A percentile compares a stretch with the other conserved stretches of the same genome.
Conservation (phyloP, 2,329 filamentous ascomycete genomes). For the Fusarium piperis region DNA sequence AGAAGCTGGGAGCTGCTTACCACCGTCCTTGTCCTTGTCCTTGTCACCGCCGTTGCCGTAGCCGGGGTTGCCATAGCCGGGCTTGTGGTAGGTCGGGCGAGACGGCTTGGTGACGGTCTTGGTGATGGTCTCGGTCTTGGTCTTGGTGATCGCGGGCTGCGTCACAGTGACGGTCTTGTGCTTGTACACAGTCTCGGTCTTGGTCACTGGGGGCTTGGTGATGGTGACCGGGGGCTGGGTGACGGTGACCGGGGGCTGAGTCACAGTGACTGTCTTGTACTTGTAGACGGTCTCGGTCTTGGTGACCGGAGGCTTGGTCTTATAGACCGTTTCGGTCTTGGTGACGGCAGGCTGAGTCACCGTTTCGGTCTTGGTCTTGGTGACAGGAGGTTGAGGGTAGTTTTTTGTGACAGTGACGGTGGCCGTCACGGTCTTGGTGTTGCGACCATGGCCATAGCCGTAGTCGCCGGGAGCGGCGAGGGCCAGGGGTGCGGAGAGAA, state of each 20-base stretch:
- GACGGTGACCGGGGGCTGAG: background rate
- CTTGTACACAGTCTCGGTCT: background rate
- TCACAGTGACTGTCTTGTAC: background rate
- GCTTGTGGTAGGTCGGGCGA: background rate
- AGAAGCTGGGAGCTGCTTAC: background rate
- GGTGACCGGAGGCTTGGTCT: background rate
- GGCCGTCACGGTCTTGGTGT: conserved; percentile 26
- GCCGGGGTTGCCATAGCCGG: background rate
- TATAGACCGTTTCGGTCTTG: background rate
- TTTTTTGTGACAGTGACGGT: conserved; percentile 26
- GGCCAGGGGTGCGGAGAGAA: conserved; percentile 18
- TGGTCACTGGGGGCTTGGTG: background rate
- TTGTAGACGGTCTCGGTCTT: background rate
- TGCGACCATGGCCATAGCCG: background rate
- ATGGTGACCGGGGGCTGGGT: background rate
- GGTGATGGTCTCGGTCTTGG: background rate
- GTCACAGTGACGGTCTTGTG: background rate
- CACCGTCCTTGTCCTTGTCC: background rate
- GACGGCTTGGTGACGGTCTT: background rate
- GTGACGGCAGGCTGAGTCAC: background rate
- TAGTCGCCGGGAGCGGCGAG: conserved; percentile 19
- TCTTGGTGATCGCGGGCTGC: background rate
- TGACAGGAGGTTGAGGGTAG: background rate
- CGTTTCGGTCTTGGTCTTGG: background rate
- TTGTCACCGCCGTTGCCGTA: background rate